Conservation (phyloP, 2,329 filamentous ascomycete species). For the Microsporum canis region DNA sequence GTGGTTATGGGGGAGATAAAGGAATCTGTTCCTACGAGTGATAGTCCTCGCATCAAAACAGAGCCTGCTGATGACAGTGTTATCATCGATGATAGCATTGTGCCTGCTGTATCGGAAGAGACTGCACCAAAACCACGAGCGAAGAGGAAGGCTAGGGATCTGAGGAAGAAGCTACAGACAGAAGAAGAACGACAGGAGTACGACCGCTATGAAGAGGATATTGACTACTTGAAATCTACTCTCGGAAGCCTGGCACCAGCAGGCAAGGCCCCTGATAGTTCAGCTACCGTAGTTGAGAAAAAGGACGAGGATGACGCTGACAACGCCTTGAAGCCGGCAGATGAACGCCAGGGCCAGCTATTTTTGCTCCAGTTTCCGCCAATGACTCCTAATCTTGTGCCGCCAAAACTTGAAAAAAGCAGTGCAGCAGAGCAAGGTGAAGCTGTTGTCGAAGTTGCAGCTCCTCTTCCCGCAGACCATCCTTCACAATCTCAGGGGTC, state of each 20-base stretch:
- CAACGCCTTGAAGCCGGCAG: constrained; percentile 21
- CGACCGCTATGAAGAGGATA: constrained; percentile 31
- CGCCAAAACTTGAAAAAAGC: constrained; percentile 23
- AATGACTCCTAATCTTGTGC: constrained; percentile 45
- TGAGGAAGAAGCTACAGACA: constrained; percentile 29
- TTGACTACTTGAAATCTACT: constrained; percentile 31
- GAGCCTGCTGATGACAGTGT: constrained; percentile 43
- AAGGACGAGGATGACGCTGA: constrained; percentile 14
- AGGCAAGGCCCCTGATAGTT: constrained; percentile 13
- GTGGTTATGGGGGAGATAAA: constrained; percentile 32
- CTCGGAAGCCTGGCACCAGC: constrained; percentile 16
- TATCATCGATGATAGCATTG: constrained; percentile 25
- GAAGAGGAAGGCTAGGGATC: constrained; percentile 18
- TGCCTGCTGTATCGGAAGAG: constrained; percentile 20
- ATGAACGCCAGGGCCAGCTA: constrained; percentile 42
- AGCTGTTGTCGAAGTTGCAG: background rate
- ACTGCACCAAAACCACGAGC: constrained; percentile 3
- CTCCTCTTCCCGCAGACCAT: background rate
- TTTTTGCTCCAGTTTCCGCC: constrained; percentile 56
- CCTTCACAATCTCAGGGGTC: background rate
- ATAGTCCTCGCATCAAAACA: constrained; percentile 38
- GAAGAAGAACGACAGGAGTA: constrained; percentile 34
- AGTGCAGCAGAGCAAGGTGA: constrained; percentile 13
- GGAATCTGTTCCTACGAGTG: constrained; percentile 28
- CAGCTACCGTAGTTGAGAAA: constrained; percentile 1